Evolutionary conservation across 1,284 basidiomycete genomes (phyloP).

Genomic region (Puccinia coronata): DNA sequence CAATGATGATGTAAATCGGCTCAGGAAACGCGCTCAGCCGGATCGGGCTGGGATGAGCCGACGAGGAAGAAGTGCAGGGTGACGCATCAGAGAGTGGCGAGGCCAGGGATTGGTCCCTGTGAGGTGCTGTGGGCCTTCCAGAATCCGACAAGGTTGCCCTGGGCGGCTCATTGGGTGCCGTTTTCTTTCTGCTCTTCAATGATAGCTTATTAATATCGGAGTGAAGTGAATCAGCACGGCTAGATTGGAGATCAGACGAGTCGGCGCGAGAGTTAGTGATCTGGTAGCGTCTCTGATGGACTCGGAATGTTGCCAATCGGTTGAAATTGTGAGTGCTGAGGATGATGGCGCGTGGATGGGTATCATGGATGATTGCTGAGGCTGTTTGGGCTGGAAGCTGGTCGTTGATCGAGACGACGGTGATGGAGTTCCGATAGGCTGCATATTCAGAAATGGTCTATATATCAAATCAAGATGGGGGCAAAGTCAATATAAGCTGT

Average conservation of each 20-base stretch:
- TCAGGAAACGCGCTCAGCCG: neutral
- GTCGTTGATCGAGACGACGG: constrained; percentile 43
- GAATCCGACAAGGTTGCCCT: neutral
- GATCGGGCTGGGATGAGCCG: neutral
- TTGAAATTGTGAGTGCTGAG: constrained; percentile 31
- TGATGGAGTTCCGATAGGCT: constrained; percentile 37
- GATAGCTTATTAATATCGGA: neutral
- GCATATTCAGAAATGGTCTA: constrained; percentile 46
- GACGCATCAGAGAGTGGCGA: neutral
- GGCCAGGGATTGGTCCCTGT: neutral
- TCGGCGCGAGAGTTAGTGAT: constrained; percentile 5
- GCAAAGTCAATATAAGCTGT: neutral
- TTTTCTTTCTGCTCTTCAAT: neutral
- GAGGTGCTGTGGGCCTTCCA: neutral
- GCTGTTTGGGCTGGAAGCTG: constrained; percentile 18
- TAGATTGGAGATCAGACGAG: neutral
- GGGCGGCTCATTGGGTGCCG: neutral
- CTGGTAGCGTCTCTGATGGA: constrained; percentile 1
- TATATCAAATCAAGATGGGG: neutral
- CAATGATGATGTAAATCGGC: constrained; percentile 35
- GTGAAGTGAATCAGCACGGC: neutral
- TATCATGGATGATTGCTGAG: constrained; percentile 31
- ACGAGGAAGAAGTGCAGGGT: neutral
- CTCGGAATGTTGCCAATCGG: constrained; percentile 7
- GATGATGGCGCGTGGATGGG: constrained; percentile 29